Percentiles rank a stretch among this genome's conserved stretches.
Evolutionary conservation across 1,284 basidiomycete species (phyloP).

Genomic region (Cryptococcus floricola): DNA sequence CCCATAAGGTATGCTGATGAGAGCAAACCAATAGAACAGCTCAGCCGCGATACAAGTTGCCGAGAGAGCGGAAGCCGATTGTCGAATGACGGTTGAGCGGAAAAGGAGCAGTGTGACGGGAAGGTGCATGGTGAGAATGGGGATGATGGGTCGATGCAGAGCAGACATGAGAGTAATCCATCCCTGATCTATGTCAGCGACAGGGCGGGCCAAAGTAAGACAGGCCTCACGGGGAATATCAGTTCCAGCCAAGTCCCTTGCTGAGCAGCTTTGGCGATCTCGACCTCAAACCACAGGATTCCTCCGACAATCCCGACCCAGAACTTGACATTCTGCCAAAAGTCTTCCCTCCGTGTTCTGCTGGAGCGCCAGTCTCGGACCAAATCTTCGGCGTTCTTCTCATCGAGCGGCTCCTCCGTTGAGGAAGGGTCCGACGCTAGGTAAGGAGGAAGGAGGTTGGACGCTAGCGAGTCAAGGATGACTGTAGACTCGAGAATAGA

Average conservation of each 20-base stretch:
- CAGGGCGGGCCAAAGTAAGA: slow-evolving; percentile 3
- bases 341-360: slow-evolving; percentile 3
- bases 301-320: slow-evolving; percentile 26
- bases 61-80: slow-evolving; percentile 16
- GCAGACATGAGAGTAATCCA: slow-evolving; percentile 23
- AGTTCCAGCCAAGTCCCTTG: slow-evolving; percentile 20
- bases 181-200: slow-evolving; percentile 1
- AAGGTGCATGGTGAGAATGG: slow-evolving; percentile 40
- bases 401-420: neutral
- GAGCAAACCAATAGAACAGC: slow-evolving; percentile 35
- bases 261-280: slow-evolving; percentile 12
- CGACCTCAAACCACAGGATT: slow-evolving; percentile 21
- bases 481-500: slow-evolving; percentile 40
- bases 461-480: slow-evolving; percentile 31
- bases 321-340: slow-evolving; percentile 23
- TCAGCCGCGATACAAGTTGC: slow-evolving; percentile 34
- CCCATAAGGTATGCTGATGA: slow-evolving; percentile 45
- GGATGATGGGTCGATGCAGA: slow-evolving; percentile 27
- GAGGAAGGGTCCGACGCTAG: neutral
- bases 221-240: slow-evolving; percentile 29
- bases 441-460: slow-evolving; percentile 18
- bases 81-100: slow-evolving; percentile 31
- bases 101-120: slow-evolving; percentile 40
- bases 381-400: slow-evolving; percentile 23
- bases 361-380: slow-evolving; percentile 28